A percentile compares a stretch with the other conserved stretches of the same genome.
Evolutionary conservation across 1,284 basidiomycete genomes (phyloP).

Genomic region (Somion occarium): DNA sequence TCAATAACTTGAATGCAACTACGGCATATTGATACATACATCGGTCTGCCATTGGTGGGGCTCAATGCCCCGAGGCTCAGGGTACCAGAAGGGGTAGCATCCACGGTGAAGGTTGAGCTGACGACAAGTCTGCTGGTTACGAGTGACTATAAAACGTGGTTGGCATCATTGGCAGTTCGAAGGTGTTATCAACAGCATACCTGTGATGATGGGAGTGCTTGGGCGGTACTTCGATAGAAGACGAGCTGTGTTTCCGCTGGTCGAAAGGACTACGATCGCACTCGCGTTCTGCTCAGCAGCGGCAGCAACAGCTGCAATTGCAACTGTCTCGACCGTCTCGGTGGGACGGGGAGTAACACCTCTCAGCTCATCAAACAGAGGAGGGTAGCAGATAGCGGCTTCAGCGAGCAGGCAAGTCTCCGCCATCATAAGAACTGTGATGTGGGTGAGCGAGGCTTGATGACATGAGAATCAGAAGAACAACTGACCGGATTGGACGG

Average conservation of each 20-base stretch:
- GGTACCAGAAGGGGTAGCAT: conserved; percentile 97
- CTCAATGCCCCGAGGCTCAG: conserved; percentile 85
- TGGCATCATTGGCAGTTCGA: conserved; percentile 4
- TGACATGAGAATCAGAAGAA: not conserved
- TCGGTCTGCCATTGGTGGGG: conserved; percentile 96
- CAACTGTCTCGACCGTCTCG: conserved; percentile 90
- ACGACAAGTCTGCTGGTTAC: conserved; percentile 92
- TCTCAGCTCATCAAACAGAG: conserved; percentile 87
- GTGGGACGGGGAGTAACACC: conserved; percentile 80
- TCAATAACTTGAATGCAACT: conserved; percentile 22
- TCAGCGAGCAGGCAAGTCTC: conserved; percentile 96
- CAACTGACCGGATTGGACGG: conserved; percentile 82
- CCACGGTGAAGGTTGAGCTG: conserved; percentile 97
- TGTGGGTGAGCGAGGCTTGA: conserved; percentile 13
- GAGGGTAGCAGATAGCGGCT: conserved; percentile 88
- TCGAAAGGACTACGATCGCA: conserved; percentile 95
- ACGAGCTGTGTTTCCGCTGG: conserved; percentile 94
- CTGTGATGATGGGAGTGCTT: conserved; percentile 89
- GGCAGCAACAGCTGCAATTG: conserved; percentile 90
- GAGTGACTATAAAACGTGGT: conserved; percentile 64
- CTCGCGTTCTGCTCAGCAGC: conserved; percentile 92
- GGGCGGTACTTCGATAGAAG: conserved; percentile 98
- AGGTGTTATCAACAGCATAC: conserved; percentile 37
- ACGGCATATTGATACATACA: conserved; percentile 44
- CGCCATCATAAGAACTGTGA: conserved; percentile 92